Percentiles rank a stretch among this genome's conserved stretches.
phyloP scores from a whole-genome alignment of 768 basidiomycete genomes.

The Pleurotus salmoneostramineus region DNA sequence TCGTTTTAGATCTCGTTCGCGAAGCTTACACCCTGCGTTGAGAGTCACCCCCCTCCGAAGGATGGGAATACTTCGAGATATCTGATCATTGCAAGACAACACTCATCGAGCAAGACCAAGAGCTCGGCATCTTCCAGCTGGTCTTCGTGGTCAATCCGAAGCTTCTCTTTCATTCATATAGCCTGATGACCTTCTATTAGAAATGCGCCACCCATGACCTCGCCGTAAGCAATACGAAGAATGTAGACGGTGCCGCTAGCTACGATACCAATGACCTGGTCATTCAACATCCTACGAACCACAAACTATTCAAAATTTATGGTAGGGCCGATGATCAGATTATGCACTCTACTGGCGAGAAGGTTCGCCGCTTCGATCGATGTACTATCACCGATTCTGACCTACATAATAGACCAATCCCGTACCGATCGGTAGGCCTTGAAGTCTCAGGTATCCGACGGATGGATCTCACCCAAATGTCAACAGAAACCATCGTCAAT shows the following conservation, averaged over 20 bases:
- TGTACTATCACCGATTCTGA: not conserved
- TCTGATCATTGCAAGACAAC: conserved; percentile 11
- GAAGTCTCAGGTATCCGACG: not conserved
- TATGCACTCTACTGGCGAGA: conserved; percentile 36
- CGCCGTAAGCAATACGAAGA: conserved; percentile 25
- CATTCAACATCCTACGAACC: conserved; percentile 33
- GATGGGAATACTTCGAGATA: conserved; percentile 15
- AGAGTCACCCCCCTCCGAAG: conserved; percentile 8
- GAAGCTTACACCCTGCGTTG: not conserved
- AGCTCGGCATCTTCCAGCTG: conserved; percentile 10
- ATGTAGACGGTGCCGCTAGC: conserved; percentile 21
- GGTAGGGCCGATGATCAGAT: conserved; percentile 46
- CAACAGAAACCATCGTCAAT: conserved; percentile 23
- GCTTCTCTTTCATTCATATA: not conserved
- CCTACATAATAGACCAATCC: conserved; percentile 28
- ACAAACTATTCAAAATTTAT: conserved; percentile 28
- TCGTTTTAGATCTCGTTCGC: not conserved
- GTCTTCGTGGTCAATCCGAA: conserved; percentile 3
- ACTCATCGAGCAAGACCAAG: conserved; percentile 9
- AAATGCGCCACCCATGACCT: conserved; percentile 15
- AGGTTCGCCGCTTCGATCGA: conserved; percentile 16
- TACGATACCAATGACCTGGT: conserved; percentile 39
- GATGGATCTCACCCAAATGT: not conserved
- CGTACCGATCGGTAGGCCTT: conserved; percentile 25
- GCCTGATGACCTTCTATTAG: not conserved